phyloP scores from a whole-genome alignment of 495 filamentous ascomycete genomes.

The Aspergillus bertholletiae region DNA sequence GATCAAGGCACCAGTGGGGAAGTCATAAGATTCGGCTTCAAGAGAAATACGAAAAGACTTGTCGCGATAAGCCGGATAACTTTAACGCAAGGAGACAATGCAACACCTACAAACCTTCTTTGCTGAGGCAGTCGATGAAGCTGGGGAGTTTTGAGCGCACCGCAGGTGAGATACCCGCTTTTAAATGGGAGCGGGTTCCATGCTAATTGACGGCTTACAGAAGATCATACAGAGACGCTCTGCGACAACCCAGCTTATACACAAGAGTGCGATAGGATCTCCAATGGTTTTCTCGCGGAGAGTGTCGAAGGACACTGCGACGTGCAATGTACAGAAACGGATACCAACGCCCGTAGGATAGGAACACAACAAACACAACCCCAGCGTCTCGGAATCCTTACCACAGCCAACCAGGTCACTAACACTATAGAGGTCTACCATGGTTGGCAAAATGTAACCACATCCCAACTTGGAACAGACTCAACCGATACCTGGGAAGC shows the following conservation, averaged over 20 bases:
- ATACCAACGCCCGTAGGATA: neutral
- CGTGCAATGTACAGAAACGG: neutral
- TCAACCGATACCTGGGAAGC: neutral
- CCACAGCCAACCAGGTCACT: neutral
- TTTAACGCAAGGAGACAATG: neutral
- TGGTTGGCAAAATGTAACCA: neutral
- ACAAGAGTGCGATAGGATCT: neutral
- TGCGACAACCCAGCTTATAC: neutral
- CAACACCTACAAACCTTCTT: slow-evolving; percentile 1
- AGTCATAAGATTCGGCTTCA: neutral
- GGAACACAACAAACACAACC: neutral
- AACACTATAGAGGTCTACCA: neutral
- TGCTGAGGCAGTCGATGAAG: slow-evolving; percentile 1
- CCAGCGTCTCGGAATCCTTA: neutral
- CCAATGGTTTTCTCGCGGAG: neutral
- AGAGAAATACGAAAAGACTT: neutral
- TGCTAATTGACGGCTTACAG: neutral
- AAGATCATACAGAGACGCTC: neutral
- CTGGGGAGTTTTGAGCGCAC: neutral
- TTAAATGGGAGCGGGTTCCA: neutral
- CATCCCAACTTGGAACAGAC: neutral
- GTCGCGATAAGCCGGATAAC: neutral
- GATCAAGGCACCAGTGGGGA: neutral
- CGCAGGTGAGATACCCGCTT: neutral
- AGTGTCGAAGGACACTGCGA: neutral